These are phyloP conservation scores for Trichoderma virens DNA, from an alignment of 495 filamentous ascomycete species.

Conservation along the genomic window DNA sequence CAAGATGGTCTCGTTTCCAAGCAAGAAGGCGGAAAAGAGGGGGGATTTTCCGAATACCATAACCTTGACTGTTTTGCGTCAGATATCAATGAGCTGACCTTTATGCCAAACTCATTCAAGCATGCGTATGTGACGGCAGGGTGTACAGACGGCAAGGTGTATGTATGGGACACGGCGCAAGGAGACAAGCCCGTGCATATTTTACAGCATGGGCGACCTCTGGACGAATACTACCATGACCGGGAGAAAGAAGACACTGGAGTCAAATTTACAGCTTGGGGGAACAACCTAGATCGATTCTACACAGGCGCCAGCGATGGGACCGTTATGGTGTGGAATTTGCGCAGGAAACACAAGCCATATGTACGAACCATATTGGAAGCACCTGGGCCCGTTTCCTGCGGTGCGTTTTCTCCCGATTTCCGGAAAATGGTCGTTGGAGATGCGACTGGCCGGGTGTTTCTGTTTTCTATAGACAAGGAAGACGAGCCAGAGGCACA, in stretches of 20 bases:
- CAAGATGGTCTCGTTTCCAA: too few species aligned
- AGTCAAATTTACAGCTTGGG: slow-evolving; percentile 77
- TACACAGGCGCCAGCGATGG: slow-evolving; percentile 93
- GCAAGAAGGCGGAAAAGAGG: too few species aligned
- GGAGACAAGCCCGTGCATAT: slow-evolving; percentile 50
- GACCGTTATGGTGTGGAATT: slow-evolving; percentile 77
- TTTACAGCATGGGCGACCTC: slow-evolving; percentile 59
- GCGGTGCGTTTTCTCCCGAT: slow-evolving; percentile 67
- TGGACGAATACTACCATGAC: slow-evolving; percentile 52
- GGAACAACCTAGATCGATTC: slow-evolving; percentile 55
- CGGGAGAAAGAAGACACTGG: slow-evolving; percentile 71
- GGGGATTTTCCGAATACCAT: slow-evolving; percentile 30
- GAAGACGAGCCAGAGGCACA: slow-evolving; percentile 21
- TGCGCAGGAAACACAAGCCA: slow-evolving; percentile 44
- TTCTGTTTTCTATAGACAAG: slow-evolving; percentile 50
- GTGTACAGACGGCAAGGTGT: slow-evolving; percentile 75
- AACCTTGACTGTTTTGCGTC: slow-evolving; percentile 63
- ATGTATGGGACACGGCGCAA: slow-evolving; percentile 74
- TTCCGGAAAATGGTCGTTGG: slow-evolving; percentile 64
- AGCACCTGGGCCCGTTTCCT: slow-evolving; percentile 46
- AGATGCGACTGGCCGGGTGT: slow-evolving; percentile 65
- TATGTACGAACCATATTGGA: slow-evolving; percentile 54
- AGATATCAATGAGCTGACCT: slow-evolving; percentile 81
- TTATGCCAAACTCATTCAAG: slow-evolving; percentile 42
- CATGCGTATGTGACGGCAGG: slow-evolving; percentile 64